phyloP scores from a whole-genome alignment of 1,284 basidiomycete genomes.

The Psilocybe mexicana region DNA sequence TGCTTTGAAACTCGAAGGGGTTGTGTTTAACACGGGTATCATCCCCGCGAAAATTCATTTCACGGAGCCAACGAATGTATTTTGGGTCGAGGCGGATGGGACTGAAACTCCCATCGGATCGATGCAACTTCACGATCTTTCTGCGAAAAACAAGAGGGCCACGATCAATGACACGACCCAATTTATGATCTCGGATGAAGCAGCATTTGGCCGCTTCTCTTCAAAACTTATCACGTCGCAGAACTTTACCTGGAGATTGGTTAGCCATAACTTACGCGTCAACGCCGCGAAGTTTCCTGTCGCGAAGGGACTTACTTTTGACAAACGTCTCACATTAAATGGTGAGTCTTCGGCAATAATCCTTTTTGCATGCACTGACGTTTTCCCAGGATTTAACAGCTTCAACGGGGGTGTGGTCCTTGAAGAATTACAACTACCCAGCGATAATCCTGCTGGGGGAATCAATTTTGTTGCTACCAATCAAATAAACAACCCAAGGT shows the following conservation, averaged over 20 bases:
- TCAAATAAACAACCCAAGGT: conserved; percentile 65
- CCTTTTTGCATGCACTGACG: background rate
- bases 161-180: conserved; percentile 56
- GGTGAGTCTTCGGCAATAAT: conserved; percentile 31
- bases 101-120: conserved; percentile 48
- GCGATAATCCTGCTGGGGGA: conserved; percentile 68
- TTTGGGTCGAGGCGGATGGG: conserved; percentile 51
- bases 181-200: conserved; percentile 55
- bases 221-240: conserved; percentile 62
- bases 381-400: conserved; percentile 58
- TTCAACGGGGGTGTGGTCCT: conserved; percentile 62
- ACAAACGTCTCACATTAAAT: conserved; percentile 56
- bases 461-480: conserved; percentile 67
- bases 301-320: conserved; percentile 60
- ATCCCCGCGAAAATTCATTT: conserved; percentile 62
- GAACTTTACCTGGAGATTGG: conserved; percentile 73
- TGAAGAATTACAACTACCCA: conserved; percentile 70
- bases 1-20: conserved; percentile 48
- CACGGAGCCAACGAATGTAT: conserved; percentile 50
- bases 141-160: conserved; percentile 53
- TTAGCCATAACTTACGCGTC: conserved; percentile 58
- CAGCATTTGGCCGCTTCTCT: conserved; percentile 59
- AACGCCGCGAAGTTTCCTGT: conserved; percentile 71
- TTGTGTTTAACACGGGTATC: conserved; percentile 57
- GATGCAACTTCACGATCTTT: conserved; percentile 46